phyloP scores from a whole-genome alignment of 2,329 filamentous ascomycete species.

The Polytolypa hystricis region DNA sequence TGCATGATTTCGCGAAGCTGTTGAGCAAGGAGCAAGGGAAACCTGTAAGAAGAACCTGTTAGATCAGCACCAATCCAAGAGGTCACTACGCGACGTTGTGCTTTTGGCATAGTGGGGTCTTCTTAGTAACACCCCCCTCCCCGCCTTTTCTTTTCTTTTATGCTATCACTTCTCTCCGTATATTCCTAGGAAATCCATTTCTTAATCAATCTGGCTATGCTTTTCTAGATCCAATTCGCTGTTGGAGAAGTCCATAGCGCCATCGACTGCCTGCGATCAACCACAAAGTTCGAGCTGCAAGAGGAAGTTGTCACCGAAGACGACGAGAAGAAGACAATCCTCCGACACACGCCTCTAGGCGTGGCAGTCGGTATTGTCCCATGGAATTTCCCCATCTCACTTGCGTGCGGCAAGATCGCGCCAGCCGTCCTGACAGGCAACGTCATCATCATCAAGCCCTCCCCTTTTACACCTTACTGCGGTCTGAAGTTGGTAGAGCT shows the following conservation, averaged over 20 bases:
- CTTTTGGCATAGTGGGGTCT: no score
- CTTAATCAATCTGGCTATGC: background rate
- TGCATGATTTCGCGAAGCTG: constrained; percentile 26
- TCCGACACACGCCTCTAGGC: constrained; percentile 29
- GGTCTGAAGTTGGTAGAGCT: constrained; percentile 44
- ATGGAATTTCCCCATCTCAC: constrained; percentile 44
- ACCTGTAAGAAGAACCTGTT: constrained; percentile 16
- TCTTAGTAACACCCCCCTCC: no score
- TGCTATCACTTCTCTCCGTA: background rate
- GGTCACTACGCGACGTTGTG: no score
- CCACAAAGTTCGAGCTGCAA: constrained; percentile 26
- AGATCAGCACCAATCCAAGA: background rate
- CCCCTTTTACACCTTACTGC: constrained; percentile 45
- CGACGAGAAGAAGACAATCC: constrained; percentile 24
- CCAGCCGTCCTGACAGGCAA: constrained; percentile 43
- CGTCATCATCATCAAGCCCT: constrained; percentile 45
- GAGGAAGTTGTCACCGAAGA: constrained; percentile 41
- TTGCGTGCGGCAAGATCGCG: constrained; percentile 41
- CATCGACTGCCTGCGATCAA: constrained; percentile 11
- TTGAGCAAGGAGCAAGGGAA: constrained; percentile 35
- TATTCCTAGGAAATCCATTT: background rate
- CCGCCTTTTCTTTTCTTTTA: background rate
- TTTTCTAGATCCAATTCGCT: constrained; percentile 15
- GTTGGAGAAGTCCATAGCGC: constrained; percentile 18
- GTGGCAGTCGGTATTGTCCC: constrained; percentile 45